Base-by-base conservation (phyloP, 208 protist genomes). In the Crithidia thermophila region DNA sequence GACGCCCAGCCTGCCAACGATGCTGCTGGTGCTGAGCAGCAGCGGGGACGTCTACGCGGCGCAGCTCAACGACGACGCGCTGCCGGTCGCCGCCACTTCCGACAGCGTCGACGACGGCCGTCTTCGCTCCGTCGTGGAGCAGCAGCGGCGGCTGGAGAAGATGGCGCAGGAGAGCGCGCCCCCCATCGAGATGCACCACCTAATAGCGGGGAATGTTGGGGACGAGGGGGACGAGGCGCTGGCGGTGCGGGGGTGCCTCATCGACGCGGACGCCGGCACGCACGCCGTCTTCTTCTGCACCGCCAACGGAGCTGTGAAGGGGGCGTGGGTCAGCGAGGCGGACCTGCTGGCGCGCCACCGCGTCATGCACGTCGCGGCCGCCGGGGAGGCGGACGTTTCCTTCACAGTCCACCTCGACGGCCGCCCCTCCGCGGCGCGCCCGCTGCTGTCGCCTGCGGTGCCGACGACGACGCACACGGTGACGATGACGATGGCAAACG, bases 231-330 rank as follows among this genome's bases (percentile, higher is more conserved):
- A 62, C 14, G 53, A 79, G 47, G 82, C 90, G 21, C 72, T 95
- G 8, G 85, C 85, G 6, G 59, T 93, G 51, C 55, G 72, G 9
- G 67, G 65, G 20, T 55, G 67, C 23, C 62, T 81, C 21, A 36
- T 93, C n/a, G 88, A 96, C 70, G 77, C 71, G 25, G 88, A 90
- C 56, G 82, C 81, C 46, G 91, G 88, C n/a, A 71, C 79, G 21
- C 77, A 87, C 64, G 82, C 81, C 43, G 67, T 94, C 20, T 75
- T 85, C 53, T 75, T 86, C 13, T 58, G 74, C 51, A 87, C 75
- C 46, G 77, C 57, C 43, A 82, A 66, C 36, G 91, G 91, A 4
- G 40, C 62, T 14, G 55, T 93, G 34, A 47, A 59, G 14, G 88
- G 88, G 1, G 60, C 65, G 52, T 84, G 65, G 67, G 79, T 94